Evolutionary conservation across 225 moss, liverwort and hornwort species (phyloP).

Genomic region (Pleurozium schreberi): DNA sequence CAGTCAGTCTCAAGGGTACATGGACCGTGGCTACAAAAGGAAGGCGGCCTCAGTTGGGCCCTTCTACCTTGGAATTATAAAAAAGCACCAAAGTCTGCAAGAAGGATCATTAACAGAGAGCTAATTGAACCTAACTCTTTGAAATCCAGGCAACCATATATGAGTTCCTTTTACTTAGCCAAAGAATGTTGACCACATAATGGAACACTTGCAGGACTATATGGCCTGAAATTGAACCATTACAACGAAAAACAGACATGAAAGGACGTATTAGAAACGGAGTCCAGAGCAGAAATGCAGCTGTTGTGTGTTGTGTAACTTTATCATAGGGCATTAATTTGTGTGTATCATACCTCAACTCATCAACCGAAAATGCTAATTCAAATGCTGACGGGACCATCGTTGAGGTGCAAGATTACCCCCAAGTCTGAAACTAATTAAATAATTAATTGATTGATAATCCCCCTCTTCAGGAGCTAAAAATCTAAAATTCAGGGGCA

Average conservation of each 20-base stretch:
- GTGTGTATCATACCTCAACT: neutral
- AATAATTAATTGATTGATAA: neutral
- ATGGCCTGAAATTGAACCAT: neutral
- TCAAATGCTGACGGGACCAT: neutral
- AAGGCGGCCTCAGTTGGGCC: neutral
- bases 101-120: neutral
- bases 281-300: neutral
- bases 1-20: neutral
- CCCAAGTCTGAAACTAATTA: neutral
- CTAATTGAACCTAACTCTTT: neutral
- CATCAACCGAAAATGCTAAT: neutral
- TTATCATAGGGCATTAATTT: neutral
- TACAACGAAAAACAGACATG: neutral
- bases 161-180: neutral
- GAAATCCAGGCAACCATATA: neutral
- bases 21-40: neutral
- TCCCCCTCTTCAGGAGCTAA: neutral
- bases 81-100: neutral
- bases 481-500: neutral
- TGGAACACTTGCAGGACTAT: neutral
- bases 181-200: neutral
- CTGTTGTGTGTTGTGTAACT: neutral
- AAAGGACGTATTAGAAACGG: neutral
- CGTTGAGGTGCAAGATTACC: neutral
- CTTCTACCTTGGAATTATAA: neutral